Evolutionary conservation across 345 rosid genomes (phyloP), one percentile per base, ranked within the genome.

Genomic region (Trapa incisa): DNA sequence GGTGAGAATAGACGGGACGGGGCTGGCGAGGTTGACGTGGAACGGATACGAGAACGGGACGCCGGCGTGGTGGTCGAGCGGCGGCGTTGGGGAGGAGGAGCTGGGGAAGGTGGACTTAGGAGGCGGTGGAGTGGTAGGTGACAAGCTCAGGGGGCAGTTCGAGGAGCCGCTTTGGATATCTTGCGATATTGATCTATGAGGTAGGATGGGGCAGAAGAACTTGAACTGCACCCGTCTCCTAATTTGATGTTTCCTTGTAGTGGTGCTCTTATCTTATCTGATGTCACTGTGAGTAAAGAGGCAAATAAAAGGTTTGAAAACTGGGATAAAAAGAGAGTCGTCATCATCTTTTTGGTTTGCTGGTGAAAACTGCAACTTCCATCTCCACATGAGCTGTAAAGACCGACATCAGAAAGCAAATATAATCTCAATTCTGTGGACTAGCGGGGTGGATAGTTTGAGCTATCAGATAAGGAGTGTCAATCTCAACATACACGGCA

Each of bases 1-100:
- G 75, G 72, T 65, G 66, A 85, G 80, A 67, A 22, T 79, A 67
- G 89, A 93, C 38, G 94, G 94, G 22, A 84, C 83, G 3, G 94
- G 86, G 35, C 61, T 92, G 56, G 76, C 77, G 73, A 85, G 96
- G 85, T 77, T 92, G 85, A 92, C 98, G 76, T 89, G 93, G 81
- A 86, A 83, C 39, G 93, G 87, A 0, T 90, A 79, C 54, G 98
- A 93, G 75, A 77, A 93, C 56, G 97, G 97, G 2, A 88, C 94
- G 52, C 98, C 97, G 2, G 65, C 92, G 68, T 93, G 97, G 94
- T 82, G 79, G 65, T 37, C 75, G 0, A 74, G 52, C 6, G 37
- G n/a, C 32, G 81, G 77, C 14, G 16, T 78, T 67, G 84, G 74
- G 43, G 6, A 75, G 50, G 81, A 73, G 22, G 41, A 42, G 38